Evolutionary conservation across 1,139 yeast genomes (phyloP), one percentile per base, ranked within the genome.

Genomic region (Scheffersomyces titani): DNA sequence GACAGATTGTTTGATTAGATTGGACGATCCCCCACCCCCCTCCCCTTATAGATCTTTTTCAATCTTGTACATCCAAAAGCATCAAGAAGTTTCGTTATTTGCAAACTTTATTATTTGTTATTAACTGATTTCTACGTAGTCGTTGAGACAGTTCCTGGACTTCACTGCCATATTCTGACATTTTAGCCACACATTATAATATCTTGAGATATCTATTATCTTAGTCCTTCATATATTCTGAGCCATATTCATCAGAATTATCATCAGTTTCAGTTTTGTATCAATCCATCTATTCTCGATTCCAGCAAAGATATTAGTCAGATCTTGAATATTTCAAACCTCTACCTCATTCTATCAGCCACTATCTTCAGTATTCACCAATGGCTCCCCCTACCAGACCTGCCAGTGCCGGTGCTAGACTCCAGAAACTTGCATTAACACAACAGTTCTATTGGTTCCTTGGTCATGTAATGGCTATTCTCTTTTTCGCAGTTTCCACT

Each of bases 391-490:
- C 40, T 6, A 30, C 40, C 40, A 30, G 40, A 30, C 40, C 40
- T 30, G 9, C 36, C 36, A 30, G 40, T 30, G 40, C 40, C 16
- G 40, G 40, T 4, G 40, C 40, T 30, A 30, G 40, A 30, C 40
- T 30, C 40, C 40, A 30, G 40, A 46, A 46, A 21, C 66, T 78
- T 52, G 63, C 70, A 50, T 70, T 65, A 55, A 75, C 82, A 1
- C 80, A 80, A 47, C 86, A 83, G 63, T 81, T 83, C 63, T 82
- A 81, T 63, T 83, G 87, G 87, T 83, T 77, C 60, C 57, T 81
- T 51, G 84, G 85, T 16, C 85, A 83, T 65, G 73, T 78, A 7
- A 64, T 71, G 22, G 79, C 79, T 6, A 61, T 82, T 2, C 55
- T 71, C 22, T 77, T 71, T 60, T 79, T 80, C 61, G 52, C 68